phyloP scores from a whole-genome alignment of 2,329 filamentous ascomycete species.

The Cryphonectria nitschkei region DNA sequence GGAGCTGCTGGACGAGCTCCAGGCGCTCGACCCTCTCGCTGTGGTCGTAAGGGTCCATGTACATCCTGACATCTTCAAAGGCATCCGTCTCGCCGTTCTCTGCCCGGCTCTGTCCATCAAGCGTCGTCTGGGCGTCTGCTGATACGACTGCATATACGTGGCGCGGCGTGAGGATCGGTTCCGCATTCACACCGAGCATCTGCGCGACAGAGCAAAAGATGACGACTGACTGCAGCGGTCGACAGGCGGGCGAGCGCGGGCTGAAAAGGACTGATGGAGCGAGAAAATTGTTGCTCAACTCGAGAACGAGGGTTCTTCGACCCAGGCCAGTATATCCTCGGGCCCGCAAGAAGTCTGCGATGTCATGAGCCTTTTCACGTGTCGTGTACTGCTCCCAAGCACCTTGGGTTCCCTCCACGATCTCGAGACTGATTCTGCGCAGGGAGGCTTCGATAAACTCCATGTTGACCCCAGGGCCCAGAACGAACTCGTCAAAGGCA shows the following conservation, averaged over 20 bases:
- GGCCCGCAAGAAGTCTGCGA: conserved; percentile 56
- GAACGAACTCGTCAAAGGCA: conserved; percentile 67
- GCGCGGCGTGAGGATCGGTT: conserved; percentile 67
- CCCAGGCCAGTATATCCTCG: conserved; percentile 54
- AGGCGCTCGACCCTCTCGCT: conserved; percentile 21
- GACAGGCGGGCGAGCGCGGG: conserved; percentile 51
- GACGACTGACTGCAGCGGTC: conserved; percentile 67
- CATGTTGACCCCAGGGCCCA: conserved; percentile 54
- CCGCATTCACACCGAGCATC: conserved; percentile 60
- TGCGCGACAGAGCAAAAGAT: conserved; percentile 67
- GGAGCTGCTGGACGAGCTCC: conserved; percentile 17
- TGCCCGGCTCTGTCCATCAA: conserved; percentile 33
- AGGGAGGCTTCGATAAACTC: conserved; percentile 37
- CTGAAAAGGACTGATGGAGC: conserved; percentile 50
- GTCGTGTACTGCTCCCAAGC: conserved; percentile 47
- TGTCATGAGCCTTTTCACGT: conserved; percentile 53
- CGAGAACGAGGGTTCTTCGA: conserved; percentile 53
- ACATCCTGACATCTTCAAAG: conserved; percentile 46
- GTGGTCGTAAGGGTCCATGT: conserved; percentile 54
- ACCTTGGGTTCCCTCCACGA: conserved; percentile 46
- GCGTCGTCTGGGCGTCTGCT: conserved; percentile 35
- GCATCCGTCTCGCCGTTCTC: conserved; percentile 32
- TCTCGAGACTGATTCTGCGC: conserved; percentile 49
- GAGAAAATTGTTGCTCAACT: conserved; percentile 66
- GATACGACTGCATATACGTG: conserved; percentile 68